A percentile compares a stretch with the other conserved stretches of the same genome.
phyloP scores from a whole-genome alignment of 768 basidiomycete species.

The Pisolithus sp. region DNA sequence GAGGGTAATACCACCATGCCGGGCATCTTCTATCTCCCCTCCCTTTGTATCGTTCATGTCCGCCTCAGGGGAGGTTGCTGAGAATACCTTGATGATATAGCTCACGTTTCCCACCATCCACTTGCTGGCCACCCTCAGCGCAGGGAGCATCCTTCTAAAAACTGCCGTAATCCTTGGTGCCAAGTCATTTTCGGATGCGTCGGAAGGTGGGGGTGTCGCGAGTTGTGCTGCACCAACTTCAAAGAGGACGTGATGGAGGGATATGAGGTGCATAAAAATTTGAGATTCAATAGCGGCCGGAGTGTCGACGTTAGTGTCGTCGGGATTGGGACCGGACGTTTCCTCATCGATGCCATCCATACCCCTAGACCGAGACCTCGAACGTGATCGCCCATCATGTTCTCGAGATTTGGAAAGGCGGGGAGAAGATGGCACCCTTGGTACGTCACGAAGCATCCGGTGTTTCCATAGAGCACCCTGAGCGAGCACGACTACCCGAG shows the following conservation, averaged over 20 bases:
- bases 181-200: constrained; percentile 50
- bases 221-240: constrained; percentile 62
- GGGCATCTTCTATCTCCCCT: constrained; percentile 21
- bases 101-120: constrained; percentile 79
- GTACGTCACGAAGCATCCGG: constrained; percentile 55
- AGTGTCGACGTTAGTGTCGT: not conserved
- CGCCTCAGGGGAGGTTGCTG: constrained; percentile 23
- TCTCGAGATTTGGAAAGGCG: not conserved
- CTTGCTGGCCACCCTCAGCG: constrained; percentile 80
- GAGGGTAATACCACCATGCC: constrained; percentile 26
- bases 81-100: constrained; percentile 50
- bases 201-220: constrained; percentile 42
- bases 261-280: constrained; percentile 62
- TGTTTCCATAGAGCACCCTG: constrained; percentile 84
- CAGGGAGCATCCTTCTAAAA: constrained; percentile 80
- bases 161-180: constrained; percentile 81
- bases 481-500: constrained; percentile 63
- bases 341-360: not conserved
- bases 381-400: constrained; percentile 5
- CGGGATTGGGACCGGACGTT: not conserved
- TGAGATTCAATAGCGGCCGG: constrained; percentile 45
- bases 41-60: constrained; percentile 9
- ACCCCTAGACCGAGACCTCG: constrained; percentile 5
- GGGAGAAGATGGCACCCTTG: not conserved
- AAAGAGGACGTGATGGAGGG: constrained; percentile 56